Evolutionary conservation across 2,329 filamentous ascomycete species (phyloP).

Genomic region (Truncatella angustata): DNA sequence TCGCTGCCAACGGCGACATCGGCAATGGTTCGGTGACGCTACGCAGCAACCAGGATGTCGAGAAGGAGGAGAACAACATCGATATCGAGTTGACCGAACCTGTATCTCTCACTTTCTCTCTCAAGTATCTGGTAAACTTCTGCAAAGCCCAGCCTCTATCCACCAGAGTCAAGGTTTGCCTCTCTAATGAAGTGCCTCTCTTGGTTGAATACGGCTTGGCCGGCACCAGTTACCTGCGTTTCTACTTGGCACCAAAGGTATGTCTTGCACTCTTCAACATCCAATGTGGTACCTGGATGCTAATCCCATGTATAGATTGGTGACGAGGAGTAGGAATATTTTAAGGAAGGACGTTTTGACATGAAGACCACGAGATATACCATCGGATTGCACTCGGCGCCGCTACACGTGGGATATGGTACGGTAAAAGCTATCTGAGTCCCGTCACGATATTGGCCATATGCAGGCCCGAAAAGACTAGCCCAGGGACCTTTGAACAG

Average conservation of each 20-base stretch:
- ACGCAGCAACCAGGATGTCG: constrained; percentile 81
- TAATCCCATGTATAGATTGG: constrained; percentile 5
- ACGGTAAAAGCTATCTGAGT: neutral
- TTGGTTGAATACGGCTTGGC: constrained; percentile 86
- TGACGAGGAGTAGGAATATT: constrained; percentile 5
- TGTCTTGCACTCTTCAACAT: constrained; percentile 21
- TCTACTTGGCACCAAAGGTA: constrained; percentile 98
- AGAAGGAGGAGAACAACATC: constrained; percentile 83
- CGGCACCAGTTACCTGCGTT: constrained; percentile 85
- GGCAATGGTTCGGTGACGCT: constrained; percentile 92
- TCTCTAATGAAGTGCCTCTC: constrained; percentile 94
- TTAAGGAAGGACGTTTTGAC: constrained; percentile 1
- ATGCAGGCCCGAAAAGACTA: too few relatives aligned
- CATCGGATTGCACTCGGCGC: neutral
- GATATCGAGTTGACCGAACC: constrained; percentile 90
- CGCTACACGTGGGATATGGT: constrained; percentile 1
- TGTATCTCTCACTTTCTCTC: constrained; percentile 91
- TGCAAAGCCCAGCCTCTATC: constrained; percentile 94
- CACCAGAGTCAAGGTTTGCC: constrained; percentile 79
- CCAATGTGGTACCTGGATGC: neutral
- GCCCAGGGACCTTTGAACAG: too few relatives aligned
- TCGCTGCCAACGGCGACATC: constrained; percentile 90
- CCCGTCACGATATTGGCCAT: neutral
- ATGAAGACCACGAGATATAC: constrained; percentile 13
- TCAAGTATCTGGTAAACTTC: constrained; percentile 99